A percentile compares a stretch with the other conserved stretches of the same genome.
Evolutionary conservation across 768 basidiomycete species (phyloP).

Genomic region (Psilocybe tampanensis): DNA sequence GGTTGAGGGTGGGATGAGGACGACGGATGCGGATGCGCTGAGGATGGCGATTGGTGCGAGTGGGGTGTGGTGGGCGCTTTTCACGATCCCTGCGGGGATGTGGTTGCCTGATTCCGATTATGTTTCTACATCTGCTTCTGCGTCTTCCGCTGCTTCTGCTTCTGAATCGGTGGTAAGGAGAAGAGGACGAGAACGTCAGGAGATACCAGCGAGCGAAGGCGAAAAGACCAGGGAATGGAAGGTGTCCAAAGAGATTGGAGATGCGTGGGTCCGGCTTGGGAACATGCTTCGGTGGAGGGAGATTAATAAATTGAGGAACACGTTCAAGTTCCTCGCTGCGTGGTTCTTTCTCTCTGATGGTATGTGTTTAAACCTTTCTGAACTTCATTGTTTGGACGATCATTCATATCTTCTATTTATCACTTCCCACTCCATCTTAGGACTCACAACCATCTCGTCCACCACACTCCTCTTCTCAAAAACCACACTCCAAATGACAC

Average conservation of each 20-base stretch:
- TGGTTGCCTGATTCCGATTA: conserved; percentile 59
- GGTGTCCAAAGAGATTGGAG: conserved; percentile 51
- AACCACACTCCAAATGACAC: conserved; percentile 81
- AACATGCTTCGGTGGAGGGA: conserved; percentile 75
- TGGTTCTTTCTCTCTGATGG: conserved; percentile 97
- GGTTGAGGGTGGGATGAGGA: too few relatives aligned
- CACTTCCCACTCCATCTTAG: too few relatives aligned
- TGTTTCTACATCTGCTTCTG: too few relatives aligned
- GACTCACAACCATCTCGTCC: conserved; percentile 90
- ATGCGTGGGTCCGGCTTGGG: conserved; percentile 77
- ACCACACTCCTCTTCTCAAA: conserved; percentile 93
- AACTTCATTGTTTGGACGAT: too few relatives aligned
- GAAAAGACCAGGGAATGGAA: conserved; percentile 47
- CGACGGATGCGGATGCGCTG: conserved; percentile 77
- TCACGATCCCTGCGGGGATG: conserved; percentile 75
- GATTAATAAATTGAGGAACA: conserved; percentile 74
- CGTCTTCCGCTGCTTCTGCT: too few relatives aligned
- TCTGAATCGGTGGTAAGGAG: too few relatives aligned
- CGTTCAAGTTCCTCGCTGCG: conserved; percentile 87
- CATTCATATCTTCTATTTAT: too few relatives aligned
- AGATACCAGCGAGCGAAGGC: neutral
- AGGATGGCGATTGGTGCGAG: conserved; percentile 83
- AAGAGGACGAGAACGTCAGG: too few relatives aligned
- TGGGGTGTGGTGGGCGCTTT: conserved; percentile 87
- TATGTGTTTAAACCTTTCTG: too few relatives aligned